Base-by-base conservation (phyloP, 345 rosid species). In the Zanthoxylum bungeanum region DNA sequence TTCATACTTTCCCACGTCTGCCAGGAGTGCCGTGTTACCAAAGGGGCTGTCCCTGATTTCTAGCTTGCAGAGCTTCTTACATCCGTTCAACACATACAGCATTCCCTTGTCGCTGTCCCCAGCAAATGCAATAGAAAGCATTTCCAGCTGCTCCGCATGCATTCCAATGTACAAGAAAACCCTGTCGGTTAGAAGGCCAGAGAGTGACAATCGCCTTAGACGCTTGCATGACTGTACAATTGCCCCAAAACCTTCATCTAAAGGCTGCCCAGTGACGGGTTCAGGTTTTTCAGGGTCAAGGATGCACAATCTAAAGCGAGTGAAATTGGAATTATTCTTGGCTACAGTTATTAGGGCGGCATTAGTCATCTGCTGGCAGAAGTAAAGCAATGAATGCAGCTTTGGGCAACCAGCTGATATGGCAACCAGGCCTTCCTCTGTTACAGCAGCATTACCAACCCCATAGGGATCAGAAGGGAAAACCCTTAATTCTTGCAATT, bases 161-260 rank as follows among this genome's bases (percentile, higher is more conserved):
- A 81, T 85, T 64, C 99, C 98, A 0, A 95, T 91, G 82, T 95
- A 92, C 42, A 79, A 83, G 80, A 95, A 95, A 70, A 95, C 96
- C 83, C 71, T 75, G 76, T 92, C 97, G 0, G 97, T 92, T 24
- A 95, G 80, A 53, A 80, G 89, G 64, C 99, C 99, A 1, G 94
- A 78, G 53, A 89, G 70, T 27, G 99, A 95, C 51, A 95, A 76
- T 30, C 98, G 80, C 71, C 74, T 89, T 22, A 95, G 80, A 19
- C 87, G 86, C 79, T 83, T 90, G 85, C 90, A 92, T 5, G 97
- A 82, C 59, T 79, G 91, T 37, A 87, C 98, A 10, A 95, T 87
- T 10, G 97, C 99, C 76, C 99, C 98, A 73, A 92, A 95, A 74
- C 99, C 99, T 81, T 95, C 96, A 69, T 95, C 99, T 76, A 95